A percentile compares a stretch with the other conserved stretches of the same genome.
Conservation (phyloP, 192 early-diverging fungal genomes). For the Chytriomyces sp. region DNA sequence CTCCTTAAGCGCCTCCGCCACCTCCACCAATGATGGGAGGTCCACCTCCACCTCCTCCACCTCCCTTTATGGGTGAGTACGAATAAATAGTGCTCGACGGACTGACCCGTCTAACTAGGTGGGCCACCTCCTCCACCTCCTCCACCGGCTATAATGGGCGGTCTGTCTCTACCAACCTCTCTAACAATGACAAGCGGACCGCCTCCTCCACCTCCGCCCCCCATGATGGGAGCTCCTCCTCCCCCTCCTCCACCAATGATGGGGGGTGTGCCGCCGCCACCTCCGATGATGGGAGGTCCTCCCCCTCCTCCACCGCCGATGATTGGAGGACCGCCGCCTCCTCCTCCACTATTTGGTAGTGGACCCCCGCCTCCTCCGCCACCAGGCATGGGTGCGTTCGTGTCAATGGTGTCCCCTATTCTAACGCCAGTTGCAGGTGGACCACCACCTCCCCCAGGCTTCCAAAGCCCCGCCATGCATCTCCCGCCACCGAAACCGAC, state of each 20-base stretch:
- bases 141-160: slow-evolving; percentile 40
- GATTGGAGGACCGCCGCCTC: slow-evolving; percentile 33
- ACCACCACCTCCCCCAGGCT: slow-evolving; percentile 17
- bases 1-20: slow-evolving; percentile 24
- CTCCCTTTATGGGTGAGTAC: slow-evolving; percentile 10
- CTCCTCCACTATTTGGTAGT: not conserved
- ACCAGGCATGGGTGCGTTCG: not conserved
- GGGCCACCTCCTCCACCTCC: slow-evolving; percentile 38
- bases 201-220: slow-evolving; percentile 38
- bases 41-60: slow-evolving; percentile 44
- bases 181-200: slow-evolving; percentile 17
- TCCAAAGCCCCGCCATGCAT: not conserved
- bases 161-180: slow-evolving; percentile 42
- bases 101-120: not conserved
- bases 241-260: slow-evolving; percentile 39
- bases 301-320: slow-evolving; percentile 1
- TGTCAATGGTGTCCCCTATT: no score
- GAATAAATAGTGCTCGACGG: not conserved
- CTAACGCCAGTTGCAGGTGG: no score
- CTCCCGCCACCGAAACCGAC: slow-evolving; percentile 40
- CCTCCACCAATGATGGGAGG: slow-evolving; percentile 22
- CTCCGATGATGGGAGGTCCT: slow-evolving; percentile 25
- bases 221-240: slow-evolving; percentile 29
- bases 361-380: not conserved
- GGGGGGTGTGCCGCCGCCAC: slow-evolving; percentile 18